Base-by-base conservation (phyloP, 2,329 filamentous ascomycete species). In the Colletotrichum echinochloae region DNA sequence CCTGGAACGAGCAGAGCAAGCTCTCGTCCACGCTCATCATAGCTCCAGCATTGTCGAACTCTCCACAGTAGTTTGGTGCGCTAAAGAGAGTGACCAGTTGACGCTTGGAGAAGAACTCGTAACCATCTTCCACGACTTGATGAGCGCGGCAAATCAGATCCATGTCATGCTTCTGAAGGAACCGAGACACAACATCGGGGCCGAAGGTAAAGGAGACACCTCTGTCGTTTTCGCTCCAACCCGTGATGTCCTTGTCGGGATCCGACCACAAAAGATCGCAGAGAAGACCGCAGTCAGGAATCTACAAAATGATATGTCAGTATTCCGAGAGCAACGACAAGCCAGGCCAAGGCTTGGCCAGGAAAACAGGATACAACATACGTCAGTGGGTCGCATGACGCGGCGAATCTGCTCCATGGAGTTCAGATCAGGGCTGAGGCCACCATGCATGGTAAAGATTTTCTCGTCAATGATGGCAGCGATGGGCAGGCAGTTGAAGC, bases 11-110 rank as follows among this genome's bases (percentile, higher is more conserved):
- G 88, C 96, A 99, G 79, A 99, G 88, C 83, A 99, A 85, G 82
- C 95, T 98, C 88, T 98, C 96, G 81, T 98, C 96, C 48, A 99
- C 96, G 80, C 95, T 98, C 96, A 99, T 98, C 95, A 99, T 98
- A 74, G 96, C 96, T 81, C 96, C 96, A 63, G 95, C 95, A 80
- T 99, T 99, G 87, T 99, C 96, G 80, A 99, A 99, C 85, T 99
- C 96, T 82, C 95, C 95, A 78, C 95, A 99, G 87, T 99, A 99
- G 86, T 99, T 99, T 75, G 96, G 96, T 63, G 96, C 96, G 79
- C 94, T 97, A 87, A 99, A 99, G 70, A 99, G 87, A 68, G 96
- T 99, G 74, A 99, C 96, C 74, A 99, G 87, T 83, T 98, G 95
- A 77, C 96, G 92, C 86, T 98, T 98, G 72, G 94, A 97, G 87